These are phyloP conservation scores for Fusarium multiceps DNA, from an alignment of 2,329 filamentous ascomycete genomes.

Conservation along the genomic window DNA sequence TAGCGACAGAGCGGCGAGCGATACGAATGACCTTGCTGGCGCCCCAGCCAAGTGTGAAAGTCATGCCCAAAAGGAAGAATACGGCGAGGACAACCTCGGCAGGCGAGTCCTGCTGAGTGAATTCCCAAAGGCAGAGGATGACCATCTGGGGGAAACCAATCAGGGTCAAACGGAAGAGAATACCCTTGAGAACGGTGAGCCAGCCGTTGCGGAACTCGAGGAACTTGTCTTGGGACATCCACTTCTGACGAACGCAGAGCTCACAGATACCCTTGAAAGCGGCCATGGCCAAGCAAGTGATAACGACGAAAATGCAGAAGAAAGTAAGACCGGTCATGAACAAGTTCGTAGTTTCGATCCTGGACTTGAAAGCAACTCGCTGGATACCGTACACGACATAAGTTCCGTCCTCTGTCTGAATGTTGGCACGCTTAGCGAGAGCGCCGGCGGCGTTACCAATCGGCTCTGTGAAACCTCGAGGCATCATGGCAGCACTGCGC, in stretches of 20 bases:
- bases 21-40: constrained; percentile 90
- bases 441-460: constrained; percentile 51
- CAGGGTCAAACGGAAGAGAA: constrained; percentile 88
- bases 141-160: constrained; percentile 94
- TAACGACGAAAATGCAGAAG: constrained; percentile 84
- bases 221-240: constrained; percentile 88
- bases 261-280: constrained; percentile 87
- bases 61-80: constrained; percentile 87
- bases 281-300: constrained; percentile 78
- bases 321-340: constrained; percentile 93
- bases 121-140: constrained; percentile 92
- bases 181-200: constrained; percentile 92
- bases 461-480: constrained; percentile 55
- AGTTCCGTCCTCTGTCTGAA: constrained; percentile 64
- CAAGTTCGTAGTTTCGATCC: constrained; percentile 90
- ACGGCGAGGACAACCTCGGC: constrained; percentile 88
- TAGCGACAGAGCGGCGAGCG: constrained; percentile 84
- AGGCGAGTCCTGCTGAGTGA: constrained; percentile 85
- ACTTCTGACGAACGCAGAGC: constrained; percentile 75
- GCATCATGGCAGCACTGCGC: constrained; percentile 65
- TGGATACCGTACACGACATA: constrained; percentile 83
- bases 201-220: constrained; percentile 94
- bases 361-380: constrained; percentile 85
- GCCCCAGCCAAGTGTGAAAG: constrained; percentile 83
- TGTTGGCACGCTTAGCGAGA: constrained; percentile 66